A percentile compares a stretch with the other conserved stretches of the same genome.
phyloP scores from a whole-genome alignment of 495 filamentous ascomycete species.

The Sporormia fimetaria region DNA sequence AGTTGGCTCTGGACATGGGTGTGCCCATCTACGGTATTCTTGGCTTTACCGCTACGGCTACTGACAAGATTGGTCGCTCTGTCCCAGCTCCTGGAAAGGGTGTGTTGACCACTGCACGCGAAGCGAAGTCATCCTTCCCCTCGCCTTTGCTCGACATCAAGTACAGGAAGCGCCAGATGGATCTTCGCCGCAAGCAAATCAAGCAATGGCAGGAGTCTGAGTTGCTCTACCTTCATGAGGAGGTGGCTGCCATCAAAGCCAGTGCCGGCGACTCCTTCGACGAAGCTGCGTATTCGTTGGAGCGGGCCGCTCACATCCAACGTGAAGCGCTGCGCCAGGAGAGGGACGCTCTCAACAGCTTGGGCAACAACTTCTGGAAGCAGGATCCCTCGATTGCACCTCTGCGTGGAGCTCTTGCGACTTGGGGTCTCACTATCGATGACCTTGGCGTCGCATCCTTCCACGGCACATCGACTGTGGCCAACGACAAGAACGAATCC shows the following conservation, averaged over 20 bases:
- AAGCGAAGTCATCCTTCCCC: conserved; percentile 80
- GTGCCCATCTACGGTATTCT: conserved; percentile 95
- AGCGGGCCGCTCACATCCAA: conserved; percentile 76
- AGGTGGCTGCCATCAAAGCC: conserved; percentile 82
- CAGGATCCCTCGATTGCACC: conserved; percentile 86
- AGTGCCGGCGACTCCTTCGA: conserved; percentile 64
- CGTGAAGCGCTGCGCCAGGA: conserved; percentile 81
- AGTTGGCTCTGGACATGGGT: conserved; percentile 94
- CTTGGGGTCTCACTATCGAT: conserved; percentile 96
- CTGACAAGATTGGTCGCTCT: conserved; percentile 96
- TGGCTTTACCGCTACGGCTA: conserved; percentile 90
- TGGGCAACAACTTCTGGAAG: conserved; percentile 98
- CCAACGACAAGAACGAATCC: conserved; percentile 99
- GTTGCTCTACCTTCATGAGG: conserved; percentile 81
- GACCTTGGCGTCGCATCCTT: conserved; percentile 92
- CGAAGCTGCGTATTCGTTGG: conserved; percentile 73
- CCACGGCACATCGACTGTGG: conserved; percentile 96
- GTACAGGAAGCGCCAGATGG: conserved; percentile 88
- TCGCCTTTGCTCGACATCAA: conserved; percentile 93
- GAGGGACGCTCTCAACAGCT: conserved; percentile 78
- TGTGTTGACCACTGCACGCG: conserved; percentile 93
- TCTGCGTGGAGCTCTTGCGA: conserved; percentile 85
- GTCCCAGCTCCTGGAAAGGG: conserved; percentile 94
- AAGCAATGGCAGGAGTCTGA: conserved; percentile 93
- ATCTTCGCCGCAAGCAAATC: conserved; percentile 82